Evolutionary conservation across 139 green algal genomes (phyloP).

Genomic region (Micractinium conductrix): DNA sequence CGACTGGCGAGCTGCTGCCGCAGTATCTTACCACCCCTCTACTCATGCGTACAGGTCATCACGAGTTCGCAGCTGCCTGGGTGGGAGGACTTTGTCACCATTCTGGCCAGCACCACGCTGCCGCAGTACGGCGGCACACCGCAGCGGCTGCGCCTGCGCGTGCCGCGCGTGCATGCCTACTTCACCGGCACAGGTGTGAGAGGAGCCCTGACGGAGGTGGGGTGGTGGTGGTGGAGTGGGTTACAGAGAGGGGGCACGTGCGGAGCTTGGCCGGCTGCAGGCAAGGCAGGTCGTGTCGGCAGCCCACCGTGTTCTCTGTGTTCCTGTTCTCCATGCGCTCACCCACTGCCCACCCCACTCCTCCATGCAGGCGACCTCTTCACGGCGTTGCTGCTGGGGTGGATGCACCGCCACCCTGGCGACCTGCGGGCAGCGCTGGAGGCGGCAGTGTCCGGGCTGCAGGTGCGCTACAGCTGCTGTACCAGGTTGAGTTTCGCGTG

Average conservation of each 20-base stretch:
- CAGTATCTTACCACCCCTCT: too few species aligned
- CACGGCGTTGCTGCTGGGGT: slow-evolving; percentile 75
- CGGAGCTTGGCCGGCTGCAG: too few species aligned
- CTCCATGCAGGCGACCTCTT: slow-evolving; percentile 70
- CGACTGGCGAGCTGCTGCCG: too few species aligned
- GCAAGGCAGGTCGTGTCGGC: too few species aligned
- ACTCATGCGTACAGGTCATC: slow-evolving; percentile 56
- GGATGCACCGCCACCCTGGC: slow-evolving; percentile 59
- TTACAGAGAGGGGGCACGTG: too few species aligned
- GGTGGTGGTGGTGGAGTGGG: too few species aligned
- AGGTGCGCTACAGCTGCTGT: slow-evolving; percentile 32
- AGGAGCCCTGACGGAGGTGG: too few species aligned
- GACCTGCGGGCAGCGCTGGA: slow-evolving; percentile 72
- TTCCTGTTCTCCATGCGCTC: neutral
- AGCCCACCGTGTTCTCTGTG: too few species aligned
- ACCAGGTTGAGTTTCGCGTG: neutral
- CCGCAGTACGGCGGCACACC: slow-evolving; percentile 50
- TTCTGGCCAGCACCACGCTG: slow-evolving; percentile 71
- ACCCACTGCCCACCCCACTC: neutral
- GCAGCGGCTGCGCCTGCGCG: slow-evolving; percentile 46
- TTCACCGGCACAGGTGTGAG: slow-evolving; percentile 87
- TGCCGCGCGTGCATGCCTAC: slow-evolving; percentile 73
- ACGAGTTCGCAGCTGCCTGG: slow-evolving; percentile 51
- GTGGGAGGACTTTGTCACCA: slow-evolving; percentile 49
- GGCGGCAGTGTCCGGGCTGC: slow-evolving; percentile 69